These are phyloP conservation scores for Aspergillus sp. DNA, from an alignment of 2,329 filamentous ascomycete species.

Conservation along the genomic window DNA sequence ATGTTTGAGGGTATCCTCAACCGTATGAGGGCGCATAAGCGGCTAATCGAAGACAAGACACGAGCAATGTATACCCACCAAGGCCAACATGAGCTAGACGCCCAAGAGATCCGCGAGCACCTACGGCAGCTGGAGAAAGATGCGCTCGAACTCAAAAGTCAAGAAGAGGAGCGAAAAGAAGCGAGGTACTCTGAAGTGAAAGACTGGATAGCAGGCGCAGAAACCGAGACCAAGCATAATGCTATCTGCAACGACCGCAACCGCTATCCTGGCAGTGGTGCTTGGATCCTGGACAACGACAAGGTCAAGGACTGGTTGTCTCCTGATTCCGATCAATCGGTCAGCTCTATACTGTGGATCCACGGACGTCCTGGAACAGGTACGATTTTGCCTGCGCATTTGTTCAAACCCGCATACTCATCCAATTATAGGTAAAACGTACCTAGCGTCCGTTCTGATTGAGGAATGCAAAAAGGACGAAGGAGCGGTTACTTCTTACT, in stretches of 20 bases:
- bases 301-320: constrained; percentile 8
- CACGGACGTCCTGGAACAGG: constrained; percentile 6
- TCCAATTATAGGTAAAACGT: constrained; percentile 3
- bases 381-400: not conserved
- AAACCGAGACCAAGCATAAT: constrained; percentile 1
- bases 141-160: not conserved
- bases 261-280: not conserved
- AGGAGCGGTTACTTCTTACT: not conserved
- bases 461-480: not conserved
- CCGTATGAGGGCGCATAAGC: not conserved
- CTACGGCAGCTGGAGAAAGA: not conserved
- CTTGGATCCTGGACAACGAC: not conserved
- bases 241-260: constrained; percentile 1
- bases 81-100: not conserved
- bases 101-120: not conserved
- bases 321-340: not conserved
- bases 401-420: not conserved
- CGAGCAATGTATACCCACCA: not conserved
- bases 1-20: not conserved
- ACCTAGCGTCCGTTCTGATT: constrained; percentile 3
- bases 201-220: constrained; percentile 5
- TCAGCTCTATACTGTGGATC: constrained; percentile 5
- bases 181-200: not conserved
- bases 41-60: constrained; percentile 1
- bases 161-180: not conserved